Evolutionary conservation across 164 flowering plant genomes (phyloP).

Genomic region (Liriodendron chinense): DNA sequence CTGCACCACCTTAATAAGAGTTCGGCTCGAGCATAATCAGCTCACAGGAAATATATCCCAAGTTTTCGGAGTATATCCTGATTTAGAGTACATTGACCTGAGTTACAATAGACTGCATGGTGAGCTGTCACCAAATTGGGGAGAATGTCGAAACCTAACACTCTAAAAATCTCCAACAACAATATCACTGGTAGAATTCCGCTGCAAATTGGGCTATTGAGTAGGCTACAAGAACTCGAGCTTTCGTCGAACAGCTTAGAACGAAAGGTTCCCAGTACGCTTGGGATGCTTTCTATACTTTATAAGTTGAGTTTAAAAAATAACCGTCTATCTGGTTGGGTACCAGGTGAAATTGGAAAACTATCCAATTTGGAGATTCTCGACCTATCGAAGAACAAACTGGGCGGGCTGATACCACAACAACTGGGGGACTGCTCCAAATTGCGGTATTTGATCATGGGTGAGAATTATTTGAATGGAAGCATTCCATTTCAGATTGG

Average conservation of each 20-base stretch:
- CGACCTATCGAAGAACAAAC: conserved; percentile 1
- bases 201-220: conserved; percentile 27
- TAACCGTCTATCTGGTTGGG: neutral
- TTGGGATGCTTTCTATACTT: conserved; percentile 21
- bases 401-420: neutral
- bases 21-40: conserved; percentile 46
- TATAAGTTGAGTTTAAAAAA: conserved; percentile 4
- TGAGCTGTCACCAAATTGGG: conserved; percentile 29
- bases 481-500: conserved; percentile 43
- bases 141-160: conserved; percentile 25
- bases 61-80: conserved; percentile 32
- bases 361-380: neutral
- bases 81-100: conserved; percentile 24
- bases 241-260: conserved; percentile 33
- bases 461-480: conserved; percentile 28
- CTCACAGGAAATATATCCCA: conserved; percentile 37
- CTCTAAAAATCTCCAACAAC: conserved; percentile 27
- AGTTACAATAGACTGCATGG: conserved; percentile 33
- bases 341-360: conserved; percentile 2
- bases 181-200: conserved; percentile 36
- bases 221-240: conserved; percentile 16
- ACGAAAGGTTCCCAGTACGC: conserved; percentile 44
- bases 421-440: conserved; percentile 2
- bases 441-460: neutral
- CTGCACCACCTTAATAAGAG: conserved; percentile 20